phyloP scores from a whole-genome alignment of 1,139 yeast genomes.

The Suhomyces wounanorum region DNA sequence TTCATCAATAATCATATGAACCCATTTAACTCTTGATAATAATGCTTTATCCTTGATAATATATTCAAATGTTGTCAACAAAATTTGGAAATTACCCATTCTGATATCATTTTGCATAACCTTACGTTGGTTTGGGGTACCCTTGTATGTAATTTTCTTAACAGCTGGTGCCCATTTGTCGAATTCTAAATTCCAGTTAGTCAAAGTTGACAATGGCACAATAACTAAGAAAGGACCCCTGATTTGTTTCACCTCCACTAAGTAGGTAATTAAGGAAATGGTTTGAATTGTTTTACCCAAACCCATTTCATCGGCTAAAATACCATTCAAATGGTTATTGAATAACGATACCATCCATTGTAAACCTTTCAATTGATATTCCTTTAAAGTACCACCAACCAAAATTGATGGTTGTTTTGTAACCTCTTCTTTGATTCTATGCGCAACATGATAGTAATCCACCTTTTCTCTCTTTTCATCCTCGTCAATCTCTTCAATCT shows the following conservation, averaged over 20 bases:
- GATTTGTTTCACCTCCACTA: conserved; percentile 67
- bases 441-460: conserved; percentile 82
- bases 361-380: conserved; percentile 88
- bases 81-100: conserved; percentile 70
- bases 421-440: conserved; percentile 67
- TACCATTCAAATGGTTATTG: conserved; percentile 92
- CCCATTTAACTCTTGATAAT: conserved; percentile 70
- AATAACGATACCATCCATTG: conserved; percentile 98
- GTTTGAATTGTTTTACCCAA: conserved; percentile 88
- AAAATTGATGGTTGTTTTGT: conserved; percentile 64
- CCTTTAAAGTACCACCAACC: conserved; percentile 88
- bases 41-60: conserved; percentile 73
- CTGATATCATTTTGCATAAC: conserved; percentile 61
- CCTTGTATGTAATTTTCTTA: conserved; percentile 70
- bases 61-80: conserved; percentile 79
- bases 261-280: conserved; percentile 71
- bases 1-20: conserved; percentile 86
- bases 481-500: conserved; percentile 25
- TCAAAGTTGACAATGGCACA: conserved; percentile 80
- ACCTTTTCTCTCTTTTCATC: conserved; percentile 61
- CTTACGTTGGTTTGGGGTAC: conserved; percentile 71
- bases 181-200: conserved; percentile 84
- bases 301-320: conserved; percentile 94
- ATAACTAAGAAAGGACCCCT: conserved; percentile 75
- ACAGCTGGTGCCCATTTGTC: conserved; percentile 85